Evolutionary conservation across 2,329 filamentous ascomycete species (phyloP).

Genomic region (Diaporthe ampelina): DNA sequence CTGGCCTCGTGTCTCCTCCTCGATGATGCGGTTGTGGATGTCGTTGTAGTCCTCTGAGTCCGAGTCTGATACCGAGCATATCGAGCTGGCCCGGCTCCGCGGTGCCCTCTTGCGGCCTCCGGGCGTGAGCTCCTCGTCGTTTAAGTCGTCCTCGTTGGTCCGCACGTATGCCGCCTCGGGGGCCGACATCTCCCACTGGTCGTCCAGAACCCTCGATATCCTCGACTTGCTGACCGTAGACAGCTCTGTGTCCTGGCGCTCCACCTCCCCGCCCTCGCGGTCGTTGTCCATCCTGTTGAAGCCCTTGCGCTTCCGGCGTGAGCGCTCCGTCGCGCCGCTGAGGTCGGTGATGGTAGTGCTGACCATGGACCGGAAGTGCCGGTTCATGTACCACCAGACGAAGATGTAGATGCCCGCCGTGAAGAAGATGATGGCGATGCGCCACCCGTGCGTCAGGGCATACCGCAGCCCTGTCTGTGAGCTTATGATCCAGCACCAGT

Average conservation of each 20-base stretch:
- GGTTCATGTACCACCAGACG: constrained; percentile 54
- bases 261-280: not conserved
- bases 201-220: constrained; percentile 29
- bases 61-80: constrained; percentile 16
- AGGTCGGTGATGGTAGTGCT: constrained; percentile 18
- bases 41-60: constrained; percentile 12
- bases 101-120: not conserved
- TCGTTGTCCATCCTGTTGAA: constrained; percentile 25
- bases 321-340: constrained; percentile 19
- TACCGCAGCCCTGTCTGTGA: constrained; percentile 57
- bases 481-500: constrained; percentile 63
- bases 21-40: constrained; percentile 24
- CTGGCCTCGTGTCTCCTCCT: constrained; percentile 9
- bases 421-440: constrained; percentile 57
- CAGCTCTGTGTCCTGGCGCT: constrained; percentile 21
- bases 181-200: constrained; percentile 36
- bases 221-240: constrained; percentile 31
- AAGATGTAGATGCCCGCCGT: constrained; percentile 58
- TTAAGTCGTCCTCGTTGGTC: not conserved
- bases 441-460: constrained; percentile 60
- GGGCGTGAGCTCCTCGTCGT: constrained; percentile 1
- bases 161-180: constrained; percentile 35
- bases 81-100: constrained; percentile 5
- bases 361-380: constrained; percentile 44
- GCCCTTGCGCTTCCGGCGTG: constrained; percentile 19